These are phyloP conservation scores for Cladosporium sp. DNA, from an alignment of 2,329 filamentous ascomycete genomes.

Conservation along the genomic window DNA sequence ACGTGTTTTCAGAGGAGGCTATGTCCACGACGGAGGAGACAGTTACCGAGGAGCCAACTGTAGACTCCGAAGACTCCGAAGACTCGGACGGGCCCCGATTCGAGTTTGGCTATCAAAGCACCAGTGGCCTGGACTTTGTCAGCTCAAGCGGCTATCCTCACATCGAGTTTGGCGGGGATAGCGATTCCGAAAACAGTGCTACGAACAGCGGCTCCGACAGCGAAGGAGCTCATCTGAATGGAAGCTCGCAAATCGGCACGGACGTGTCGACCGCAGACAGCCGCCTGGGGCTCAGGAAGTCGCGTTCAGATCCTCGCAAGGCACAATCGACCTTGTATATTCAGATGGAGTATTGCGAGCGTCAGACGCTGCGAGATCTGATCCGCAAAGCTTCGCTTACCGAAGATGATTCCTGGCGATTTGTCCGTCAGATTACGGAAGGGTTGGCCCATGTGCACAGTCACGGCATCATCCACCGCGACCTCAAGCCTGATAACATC, in stretches of 20 bases:
- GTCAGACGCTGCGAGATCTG: conserved; percentile 80
- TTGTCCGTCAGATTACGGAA: conserved; percentile 87
- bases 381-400: conserved; percentile 67
- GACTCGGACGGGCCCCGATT: conserved; percentile 51
- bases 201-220: not conserved
- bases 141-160: conserved; percentile 74
- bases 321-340: conserved; percentile 81
- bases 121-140: conserved; percentile 84
- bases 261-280: conserved; percentile 4
- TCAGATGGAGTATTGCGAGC: conserved; percentile 98
- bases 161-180: conserved; percentile 67
- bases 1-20: conserved; percentile 40
- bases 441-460: conserved; percentile 85
- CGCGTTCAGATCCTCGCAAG: conserved; percentile 42
- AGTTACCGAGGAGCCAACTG: conserved; percentile 14
- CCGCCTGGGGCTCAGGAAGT: conserved; percentile 31
- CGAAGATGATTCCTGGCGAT: conserved; percentile 76
- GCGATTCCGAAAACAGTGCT: conserved; percentile 28
- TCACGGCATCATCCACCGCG: conserved; percentile 87
- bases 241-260: not conserved
- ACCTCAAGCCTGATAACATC: conserved; percentile 94
- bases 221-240: not conserved
- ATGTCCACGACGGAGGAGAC: conserved; percentile 16
- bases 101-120: conserved; percentile 58
- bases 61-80: conserved; percentile 31